Conservation (phyloP, 1,284 basidiomycete species). For the Papiliotrema flavescens region DNA sequence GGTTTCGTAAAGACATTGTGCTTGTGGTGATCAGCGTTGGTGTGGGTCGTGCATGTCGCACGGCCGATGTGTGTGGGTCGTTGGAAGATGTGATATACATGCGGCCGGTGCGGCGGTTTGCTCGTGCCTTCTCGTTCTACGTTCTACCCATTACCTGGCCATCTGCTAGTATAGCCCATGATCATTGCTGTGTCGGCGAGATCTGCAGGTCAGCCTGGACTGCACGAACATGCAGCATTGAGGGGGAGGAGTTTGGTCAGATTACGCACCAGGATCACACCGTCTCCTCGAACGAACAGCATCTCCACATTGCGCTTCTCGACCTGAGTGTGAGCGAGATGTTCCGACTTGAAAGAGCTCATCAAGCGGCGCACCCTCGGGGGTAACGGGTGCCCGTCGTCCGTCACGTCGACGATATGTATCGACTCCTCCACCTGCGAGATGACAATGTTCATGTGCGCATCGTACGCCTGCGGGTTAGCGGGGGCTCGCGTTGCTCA, state of each 20-base stretch:
- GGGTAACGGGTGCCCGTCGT: constrained; percentile 49
- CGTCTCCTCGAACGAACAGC: constrained; percentile 96
- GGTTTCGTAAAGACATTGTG: too few species aligned
- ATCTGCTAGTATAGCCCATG: too few species aligned
- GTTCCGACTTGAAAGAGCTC: not conserved
- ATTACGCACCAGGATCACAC: constrained; percentile 76
- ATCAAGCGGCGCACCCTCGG: constrained; percentile 47
- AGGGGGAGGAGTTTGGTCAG: not conserved
- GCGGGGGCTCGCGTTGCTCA: not conserved
- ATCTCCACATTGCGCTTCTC: constrained; percentile 95
- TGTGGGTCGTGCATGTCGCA: too few species aligned
- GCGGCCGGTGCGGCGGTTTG: too few species aligned
- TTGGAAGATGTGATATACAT: too few species aligned
- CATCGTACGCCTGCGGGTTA: constrained; percentile 82
- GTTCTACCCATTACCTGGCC: too few species aligned
- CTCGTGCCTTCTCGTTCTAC: too few species aligned
- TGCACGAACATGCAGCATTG: too few species aligned
- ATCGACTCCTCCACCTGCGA: constrained; percentile 97
- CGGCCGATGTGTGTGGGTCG: too few species aligned
- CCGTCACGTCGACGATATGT: constrained; percentile 74
- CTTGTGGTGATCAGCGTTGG: too few species aligned
- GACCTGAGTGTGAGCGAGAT: constrained; percentile 55
- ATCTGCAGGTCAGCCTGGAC: not conserved
- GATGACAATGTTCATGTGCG: constrained; percentile 98
- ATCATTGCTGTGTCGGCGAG: constrained; percentile 1